These are phyloP conservation scores for Phytophthora ramorum DNA, from an alignment of 352 stramenopile species.

Conservation along the genomic window DNA sequence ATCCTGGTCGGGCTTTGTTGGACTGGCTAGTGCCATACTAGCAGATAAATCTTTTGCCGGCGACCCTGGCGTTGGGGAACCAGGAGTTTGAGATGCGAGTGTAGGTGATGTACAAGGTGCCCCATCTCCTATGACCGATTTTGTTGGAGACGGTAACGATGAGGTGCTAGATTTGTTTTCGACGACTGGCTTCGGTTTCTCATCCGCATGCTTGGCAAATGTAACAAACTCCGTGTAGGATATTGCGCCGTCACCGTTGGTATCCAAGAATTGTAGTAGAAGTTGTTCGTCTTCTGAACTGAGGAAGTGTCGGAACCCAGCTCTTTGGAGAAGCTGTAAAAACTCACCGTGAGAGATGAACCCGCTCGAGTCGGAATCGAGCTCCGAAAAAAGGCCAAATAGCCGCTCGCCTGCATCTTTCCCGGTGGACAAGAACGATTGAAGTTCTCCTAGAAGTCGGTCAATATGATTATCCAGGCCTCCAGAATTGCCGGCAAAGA, in stretches of 20 bases:
- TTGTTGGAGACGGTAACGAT: conserved; percentile 25
- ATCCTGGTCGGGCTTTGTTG: conserved; percentile 8
- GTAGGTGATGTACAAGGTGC: conserved; percentile 12
- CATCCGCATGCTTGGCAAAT: conserved; percentile 59
- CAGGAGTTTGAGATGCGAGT: conserved; percentile 2
- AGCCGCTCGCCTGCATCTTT: conserved; percentile 59
- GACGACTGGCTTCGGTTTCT: conserved; percentile 39
- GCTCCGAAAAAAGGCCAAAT: conserved; percentile 58
- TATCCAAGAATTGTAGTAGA: conserved; percentile 75
- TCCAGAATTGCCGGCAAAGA: conserved; percentile 50
- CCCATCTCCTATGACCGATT: conserved; percentile 22
- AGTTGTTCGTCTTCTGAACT: conserved; percentile 67
- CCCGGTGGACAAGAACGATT: conserved; percentile 61
- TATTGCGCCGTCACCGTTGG: conserved; percentile 65
- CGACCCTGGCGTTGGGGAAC: conserved; percentile 13
- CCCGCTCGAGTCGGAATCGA: conserved; percentile 60
- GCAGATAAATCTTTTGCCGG: conserved; percentile 21
- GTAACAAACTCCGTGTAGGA: conserved; percentile 74
- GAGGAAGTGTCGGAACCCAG: conserved; percentile 67
- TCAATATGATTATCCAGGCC: conserved; percentile 64
- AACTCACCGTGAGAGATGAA: conserved; percentile 72
- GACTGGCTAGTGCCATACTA: conserved; percentile 4
- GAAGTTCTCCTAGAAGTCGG: conserved; percentile 63
- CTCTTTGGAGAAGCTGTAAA: conserved; percentile 65
- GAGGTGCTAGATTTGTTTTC: conserved; percentile 26